These are phyloP conservation scores for Macaranga tanarius DNA, from an alignment of 441 rosid species.

Conservation along the genomic window DNA sequence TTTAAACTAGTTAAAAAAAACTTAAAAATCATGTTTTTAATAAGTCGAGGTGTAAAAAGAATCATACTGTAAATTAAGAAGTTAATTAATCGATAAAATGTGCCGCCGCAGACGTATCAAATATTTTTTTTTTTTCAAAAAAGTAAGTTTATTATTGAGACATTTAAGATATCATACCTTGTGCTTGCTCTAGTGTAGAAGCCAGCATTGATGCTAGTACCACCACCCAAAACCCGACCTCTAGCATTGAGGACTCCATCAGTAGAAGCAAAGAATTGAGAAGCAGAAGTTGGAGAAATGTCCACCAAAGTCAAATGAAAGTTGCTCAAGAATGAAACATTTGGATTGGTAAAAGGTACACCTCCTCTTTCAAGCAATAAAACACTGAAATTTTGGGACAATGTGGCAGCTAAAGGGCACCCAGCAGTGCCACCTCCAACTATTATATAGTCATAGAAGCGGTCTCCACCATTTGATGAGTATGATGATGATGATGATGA, in stretches of 20 bases:
- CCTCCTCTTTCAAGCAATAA: slow-evolving; percentile 87
- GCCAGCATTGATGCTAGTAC: slow-evolving; percentile 86
- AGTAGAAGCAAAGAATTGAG: slow-evolving; percentile 72
- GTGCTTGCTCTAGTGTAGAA: slow-evolving; percentile 79
- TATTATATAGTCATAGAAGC: slow-evolving; percentile 64
- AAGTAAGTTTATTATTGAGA: too few species aligned
- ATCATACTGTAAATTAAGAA: too few species aligned
- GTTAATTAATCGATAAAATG: too few species aligned
- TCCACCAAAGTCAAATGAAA: slow-evolving; percentile 77
- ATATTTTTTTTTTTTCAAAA: too few species aligned
- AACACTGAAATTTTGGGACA: slow-evolving; percentile 69
- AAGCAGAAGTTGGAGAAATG: slow-evolving; percentile 65
- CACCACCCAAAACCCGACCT: slow-evolving; percentile 88
- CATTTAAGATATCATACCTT: slow-evolving; percentile 36
- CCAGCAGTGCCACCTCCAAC: slow-evolving; percentile 97
- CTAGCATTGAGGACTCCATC: slow-evolving; percentile 88
- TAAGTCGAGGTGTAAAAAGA: too few species aligned
- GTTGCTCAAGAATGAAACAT: slow-evolving; percentile 68
- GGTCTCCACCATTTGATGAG: slow-evolving; percentile 43
- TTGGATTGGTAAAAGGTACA: slow-evolving; percentile 76
- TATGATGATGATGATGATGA: slow-evolving; percentile 49
- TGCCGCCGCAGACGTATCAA: too few species aligned
- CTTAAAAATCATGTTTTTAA: too few species aligned
- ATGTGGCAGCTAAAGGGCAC: slow-evolving; percentile 86
- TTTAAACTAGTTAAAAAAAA: too few species aligned